These are phyloP conservation scores for Rhodotorula paludigena DNA, from an alignment of 768 basidiomycete species.

Conservation along the genomic window DNA sequence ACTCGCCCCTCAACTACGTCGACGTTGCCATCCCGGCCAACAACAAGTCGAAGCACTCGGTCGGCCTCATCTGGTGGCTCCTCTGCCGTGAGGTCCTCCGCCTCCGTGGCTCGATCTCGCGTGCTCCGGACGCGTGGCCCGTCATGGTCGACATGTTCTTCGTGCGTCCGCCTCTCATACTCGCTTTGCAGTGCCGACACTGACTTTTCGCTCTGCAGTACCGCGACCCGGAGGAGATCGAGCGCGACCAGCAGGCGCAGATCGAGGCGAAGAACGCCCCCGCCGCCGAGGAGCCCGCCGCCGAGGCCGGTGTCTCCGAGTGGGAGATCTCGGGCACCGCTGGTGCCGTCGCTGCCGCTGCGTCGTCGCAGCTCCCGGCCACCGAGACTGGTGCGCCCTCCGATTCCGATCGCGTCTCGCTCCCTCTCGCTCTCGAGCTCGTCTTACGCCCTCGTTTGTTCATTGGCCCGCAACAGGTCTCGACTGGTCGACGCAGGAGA, in stretches of 20 bases:
- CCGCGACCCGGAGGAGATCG: constrained; percentile 98
- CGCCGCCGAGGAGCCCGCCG: constrained; percentile 54
- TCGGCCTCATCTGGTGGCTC: constrained; percentile 96
- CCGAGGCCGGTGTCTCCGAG: constrained; percentile 52
- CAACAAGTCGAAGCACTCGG: constrained; percentile 97
- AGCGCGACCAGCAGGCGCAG: constrained; percentile 94
- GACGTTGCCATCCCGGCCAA: constrained; percentile 98
- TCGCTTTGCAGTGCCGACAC: not conserved
- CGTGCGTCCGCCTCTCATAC: constrained; percentile 17
- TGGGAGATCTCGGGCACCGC: constrained; percentile 59
- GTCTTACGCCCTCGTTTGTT: constrained; percentile 48
- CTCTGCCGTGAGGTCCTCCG: constrained; percentile 96
- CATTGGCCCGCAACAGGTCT: constrained; percentile 52
- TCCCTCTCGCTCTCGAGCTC: not conserved
- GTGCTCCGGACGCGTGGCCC: constrained; percentile 88
- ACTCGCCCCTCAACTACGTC: constrained; percentile 94
- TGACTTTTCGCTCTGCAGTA: constrained; percentile 64
- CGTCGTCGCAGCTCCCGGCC: constrained; percentile 54
- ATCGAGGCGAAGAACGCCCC: constrained; percentile 71
- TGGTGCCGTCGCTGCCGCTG: constrained; percentile 71
- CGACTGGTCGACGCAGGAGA: constrained; percentile 72
- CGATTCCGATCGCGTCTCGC: not conserved
- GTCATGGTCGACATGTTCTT: constrained; percentile 68
- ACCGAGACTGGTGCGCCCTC: constrained; percentile 55
- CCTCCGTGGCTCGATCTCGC: constrained; percentile 85